Evolutionary conservation across 805 yeast genomes (phyloP), one percentile per base, ranked within the genome.

Genomic region (Candida broadrunensis): DNA sequence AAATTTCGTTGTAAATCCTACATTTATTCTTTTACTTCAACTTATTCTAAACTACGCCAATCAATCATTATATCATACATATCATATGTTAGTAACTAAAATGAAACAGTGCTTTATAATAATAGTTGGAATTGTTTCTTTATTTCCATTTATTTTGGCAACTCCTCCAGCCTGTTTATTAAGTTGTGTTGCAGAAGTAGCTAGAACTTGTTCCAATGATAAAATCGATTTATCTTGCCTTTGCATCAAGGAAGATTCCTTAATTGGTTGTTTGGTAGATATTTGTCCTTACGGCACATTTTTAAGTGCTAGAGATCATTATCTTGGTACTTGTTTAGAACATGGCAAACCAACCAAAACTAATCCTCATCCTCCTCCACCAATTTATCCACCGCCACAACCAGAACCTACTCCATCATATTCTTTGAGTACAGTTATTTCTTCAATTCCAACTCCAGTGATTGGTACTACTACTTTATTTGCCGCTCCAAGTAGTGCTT

Each of bases 81-180:
- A n/a, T n/a, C n/a, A n/a, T n/a, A n/a, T n/a, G n/a, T n/a, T n/a
- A n/a, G n/a, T n/a, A n/a, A n/a, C n/a, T n/a, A n/a, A n/a, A n/a
- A n/a, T n/a, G n/a, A n/a, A n/a, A n/a, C n/a, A n/a, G n/a, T n/a
- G n/a, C 29, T 11, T 25, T 5, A 21, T 9, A 21, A 7, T 21
- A 21, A 21, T 26, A 8, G 6, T 26, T 8, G 29, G 29, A 26
- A 5, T 26, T 11, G 12, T 26, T 26, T 26, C 6, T 29, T 29
- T 29, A 14, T 5, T 29, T 15, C 32, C 32, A 7, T 40, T 44
- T 35, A 51, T 35, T 5, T 18, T 29, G 12, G 70, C 74, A 16
- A 71, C 78, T 0, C 78, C 80, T 3, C 81, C 80, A 8, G 77
- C 78, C 8, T 75, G 81, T 47, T 69, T 73, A 46, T 47, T 74